Evolutionary conservation across 441 rosid species (phyloP).

Genomic region (Eruca vesicaria): DNA sequence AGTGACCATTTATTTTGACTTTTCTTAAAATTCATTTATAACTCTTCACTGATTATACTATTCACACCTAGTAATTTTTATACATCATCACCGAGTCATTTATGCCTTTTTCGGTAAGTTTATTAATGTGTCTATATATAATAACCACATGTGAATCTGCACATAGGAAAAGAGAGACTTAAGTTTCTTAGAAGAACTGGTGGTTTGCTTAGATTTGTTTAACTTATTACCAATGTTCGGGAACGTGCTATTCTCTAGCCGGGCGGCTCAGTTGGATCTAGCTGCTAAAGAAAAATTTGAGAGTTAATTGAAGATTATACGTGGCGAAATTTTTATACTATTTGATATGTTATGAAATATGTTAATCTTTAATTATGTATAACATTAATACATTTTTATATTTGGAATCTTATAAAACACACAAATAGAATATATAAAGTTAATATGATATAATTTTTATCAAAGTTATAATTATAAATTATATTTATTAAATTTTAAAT

Average conservation of each 20-base stretch:
- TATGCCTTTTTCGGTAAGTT: background rate
- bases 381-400: no score
- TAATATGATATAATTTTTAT: no score
- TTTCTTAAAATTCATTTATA: background rate
- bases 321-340: no score
- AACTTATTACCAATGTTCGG: slow-evolving; percentile 40
- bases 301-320: no score
- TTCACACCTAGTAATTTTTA: slow-evolving; percentile 3
- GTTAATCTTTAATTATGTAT: no score
- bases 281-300: no score
- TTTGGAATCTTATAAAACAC: no score
- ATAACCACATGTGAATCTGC: slow-evolving; percentile 1
- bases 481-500: no score
- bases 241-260: slow-evolving; percentile 55
- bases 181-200: background rate
- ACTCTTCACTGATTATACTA: background rate
- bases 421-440: no score
- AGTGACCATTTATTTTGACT: slow-evolving; percentile 31
- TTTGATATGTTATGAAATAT: no score
- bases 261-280: no score
- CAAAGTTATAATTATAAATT: no score
- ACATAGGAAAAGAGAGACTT: background rate
- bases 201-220: background rate
- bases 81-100: slow-evolving; percentile 29
- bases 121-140: background rate